Percentiles rank a stretch among this genome's conserved stretches.
Conservation (phyloP, 1,284 basidiomycete genomes). For the Ceratobasidium sp. region DNA sequence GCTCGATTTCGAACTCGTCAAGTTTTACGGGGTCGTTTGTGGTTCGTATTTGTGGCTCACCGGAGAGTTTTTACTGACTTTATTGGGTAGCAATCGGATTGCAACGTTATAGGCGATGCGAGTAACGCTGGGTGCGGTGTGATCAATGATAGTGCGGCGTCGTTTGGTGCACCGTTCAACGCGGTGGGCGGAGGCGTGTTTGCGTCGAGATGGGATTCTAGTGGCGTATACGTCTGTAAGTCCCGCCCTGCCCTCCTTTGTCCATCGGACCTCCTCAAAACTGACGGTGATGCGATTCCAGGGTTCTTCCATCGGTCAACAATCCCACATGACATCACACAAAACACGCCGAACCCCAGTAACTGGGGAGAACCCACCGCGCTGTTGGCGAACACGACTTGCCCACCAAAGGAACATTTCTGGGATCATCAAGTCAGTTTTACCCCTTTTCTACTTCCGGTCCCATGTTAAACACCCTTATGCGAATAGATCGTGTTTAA, state of each 20-base stretch:
- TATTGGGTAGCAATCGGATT: conserved; percentile 52
- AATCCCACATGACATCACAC: conserved; percentile 76
- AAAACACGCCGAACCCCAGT: conserved; percentile 59
- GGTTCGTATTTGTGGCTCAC: not conserved
- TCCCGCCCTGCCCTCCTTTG: not conserved
- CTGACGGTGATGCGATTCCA: not conserved
- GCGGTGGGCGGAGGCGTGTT: conserved; percentile 80
- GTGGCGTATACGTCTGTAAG: conserved; percentile 75
- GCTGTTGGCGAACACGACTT: conserved; percentile 68
- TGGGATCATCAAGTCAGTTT: conserved; percentile 67
- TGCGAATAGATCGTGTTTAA: not conserved
- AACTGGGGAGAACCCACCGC: conserved; percentile 76
- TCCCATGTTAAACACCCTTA: not conserved
- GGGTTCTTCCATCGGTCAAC: conserved; percentile 71
- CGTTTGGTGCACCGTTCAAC: conserved; percentile 80
- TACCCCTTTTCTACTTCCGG: not conserved
- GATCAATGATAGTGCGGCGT: conserved; percentile 61
- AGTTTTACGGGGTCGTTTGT: conserved; percentile 25
- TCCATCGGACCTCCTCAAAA: too few relatives aligned
- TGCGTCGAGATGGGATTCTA: conserved; percentile 74
- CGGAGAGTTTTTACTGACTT: not conserved
- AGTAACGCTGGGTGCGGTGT: conserved; percentile 75
- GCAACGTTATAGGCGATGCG: conserved; percentile 60
- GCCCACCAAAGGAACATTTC: conserved; percentile 74
- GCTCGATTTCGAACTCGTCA: conserved; percentile 14